Base-by-base conservation (phyloP, 2,329 filamentous ascomycete species). In the Magnaporthiopsis poae region DNA sequence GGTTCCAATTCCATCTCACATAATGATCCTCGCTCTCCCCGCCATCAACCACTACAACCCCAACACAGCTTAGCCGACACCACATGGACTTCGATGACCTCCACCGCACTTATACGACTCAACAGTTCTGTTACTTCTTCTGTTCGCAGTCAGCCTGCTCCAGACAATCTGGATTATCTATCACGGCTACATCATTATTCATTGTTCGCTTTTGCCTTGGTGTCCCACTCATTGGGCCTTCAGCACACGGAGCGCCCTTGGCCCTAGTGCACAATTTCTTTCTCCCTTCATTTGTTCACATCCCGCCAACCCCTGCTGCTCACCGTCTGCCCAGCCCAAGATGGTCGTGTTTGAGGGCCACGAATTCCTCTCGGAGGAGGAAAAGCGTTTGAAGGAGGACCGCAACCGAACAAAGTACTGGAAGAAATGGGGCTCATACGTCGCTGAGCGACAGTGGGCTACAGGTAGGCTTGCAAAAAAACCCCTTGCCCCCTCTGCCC, bases 381-480 rank as follows among this genome's bases (percentile, higher is more conserved):
- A 98, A 82, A 90, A 90, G 77, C 89, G 95, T 64, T 84, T 98
- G 72, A 89, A 90, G 75, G 87, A 96, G 75, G 94, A 98, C 78
- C 86, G 88, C 68, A 86, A 94, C 70, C 88, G 89, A 70, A 85
- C 80, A 70, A 94, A 91, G 77, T 98, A 98, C 81, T 98, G 94
- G 94, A 98, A 98, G 86, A 92, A 90, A 87, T 97, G 93, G 92
- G 94, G 94, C 66, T 89, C 93, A 31, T 98, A 97, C 75, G 89
- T 96, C 72, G 88, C 93, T 66, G 94, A 98, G 81, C 84, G 93
- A 75, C 93, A 97, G 81, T 97, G 94, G 94, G 92, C 93, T 67
- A 96, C 92, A 71, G 92, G 91, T 90, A 80, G 75, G 85, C 73
- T 67, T 29, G 60, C 25, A 2, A 68, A 68, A 31, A 31, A 31